Base-by-base conservation (phyloP, 176 grass and related monocot genomes). In the Zizania latifolia region DNA sequence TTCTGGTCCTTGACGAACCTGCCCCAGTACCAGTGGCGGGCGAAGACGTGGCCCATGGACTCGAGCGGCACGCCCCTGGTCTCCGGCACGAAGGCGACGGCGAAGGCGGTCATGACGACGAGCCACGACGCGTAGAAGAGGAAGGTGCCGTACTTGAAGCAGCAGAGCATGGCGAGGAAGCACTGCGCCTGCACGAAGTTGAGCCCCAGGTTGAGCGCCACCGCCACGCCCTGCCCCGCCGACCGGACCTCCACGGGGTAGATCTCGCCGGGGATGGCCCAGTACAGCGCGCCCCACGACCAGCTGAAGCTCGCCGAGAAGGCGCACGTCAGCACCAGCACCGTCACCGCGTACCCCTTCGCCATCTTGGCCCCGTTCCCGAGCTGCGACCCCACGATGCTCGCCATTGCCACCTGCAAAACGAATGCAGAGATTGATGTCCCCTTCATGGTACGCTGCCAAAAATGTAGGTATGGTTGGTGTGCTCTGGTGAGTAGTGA, bases 231-330 rank as follows among this genome's bases (percentile, higher is more conserved):
- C 78, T 96, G 92, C 67, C 89, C 92, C 17, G 86, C 86, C 53
- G 92, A 96, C 34, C 89, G 57, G 53, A 96, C 70, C 86, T 96
- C 92, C 44, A 96, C 89, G 1, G 92, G 92, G 78, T 92, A 96
- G 32, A 92, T 96, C 86, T 96, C 89, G 43, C 92, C 78, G 6
- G 89, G 92, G 45, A 96, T 62, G 43, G 85, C 72, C 92, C 92
- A 96, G 80, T 68, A 89, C 41, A 96, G 58, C 28, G 92, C 89
- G 14, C 92, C 92, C 92, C 92, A 96, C 24, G 92, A 96, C 83
- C 81, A 96, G 60, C 92, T 90, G 80, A 91, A 96, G 37, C 83
- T 90, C 4, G 86, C 92, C 2, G 92, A 84, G 76, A 86, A 96
- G 6, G 67, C 3, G 63, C 87, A 92, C 24, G 87, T 77, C 68